Conservation (phyloP, 148 eudicot species). For the Diospyros kaki region DNA sequence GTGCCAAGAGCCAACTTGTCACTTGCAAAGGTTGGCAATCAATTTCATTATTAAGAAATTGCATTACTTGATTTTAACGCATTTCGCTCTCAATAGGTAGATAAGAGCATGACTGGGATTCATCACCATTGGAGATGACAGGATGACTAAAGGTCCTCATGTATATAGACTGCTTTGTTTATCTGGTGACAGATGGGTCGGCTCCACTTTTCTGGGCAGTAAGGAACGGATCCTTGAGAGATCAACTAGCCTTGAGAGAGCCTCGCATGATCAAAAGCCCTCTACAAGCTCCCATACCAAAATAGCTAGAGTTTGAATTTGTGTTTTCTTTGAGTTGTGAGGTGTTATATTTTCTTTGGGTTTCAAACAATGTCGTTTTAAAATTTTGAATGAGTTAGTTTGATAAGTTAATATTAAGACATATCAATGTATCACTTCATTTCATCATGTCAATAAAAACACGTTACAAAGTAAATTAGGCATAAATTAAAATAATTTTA, state of each 20-base stretch:
- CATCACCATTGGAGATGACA: conserved; percentile 56
- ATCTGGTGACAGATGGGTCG: conserved; percentile 39
- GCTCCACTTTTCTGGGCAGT: conserved; percentile 59
- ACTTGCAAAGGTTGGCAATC: conserved; percentile 72
- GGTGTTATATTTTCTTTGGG: too few relatives aligned
- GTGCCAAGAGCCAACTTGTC: conserved; percentile 89
- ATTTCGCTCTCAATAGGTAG: conserved; percentile 46
- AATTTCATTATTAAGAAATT: not conserved
- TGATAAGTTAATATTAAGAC: too few relatives aligned
- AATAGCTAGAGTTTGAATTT: conserved; percentile 47
- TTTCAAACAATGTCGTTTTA: too few relatives aligned
- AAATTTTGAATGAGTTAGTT: too few relatives aligned
- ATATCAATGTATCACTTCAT: too few relatives aligned
- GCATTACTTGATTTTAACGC: too few relatives aligned
- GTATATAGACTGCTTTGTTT: conserved; percentile 73
- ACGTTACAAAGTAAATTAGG: too few relatives aligned
- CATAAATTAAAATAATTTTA: too few relatives aligned
- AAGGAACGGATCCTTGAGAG: conserved; percentile 63
- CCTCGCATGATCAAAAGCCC: conserved; percentile 87
- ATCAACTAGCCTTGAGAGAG: conserved; percentile 68
- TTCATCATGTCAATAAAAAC: too few relatives aligned
- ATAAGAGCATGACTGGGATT: conserved; percentile 84
- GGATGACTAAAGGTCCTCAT: conserved; percentile 45
- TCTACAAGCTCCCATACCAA: conserved; percentile 60
- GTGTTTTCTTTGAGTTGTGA: not conserved